Evolutionary conservation across 768 basidiomycete species (phyloP), one percentile per base, ranked within the genome.

Genomic region (Mycena indigotica): DNA sequence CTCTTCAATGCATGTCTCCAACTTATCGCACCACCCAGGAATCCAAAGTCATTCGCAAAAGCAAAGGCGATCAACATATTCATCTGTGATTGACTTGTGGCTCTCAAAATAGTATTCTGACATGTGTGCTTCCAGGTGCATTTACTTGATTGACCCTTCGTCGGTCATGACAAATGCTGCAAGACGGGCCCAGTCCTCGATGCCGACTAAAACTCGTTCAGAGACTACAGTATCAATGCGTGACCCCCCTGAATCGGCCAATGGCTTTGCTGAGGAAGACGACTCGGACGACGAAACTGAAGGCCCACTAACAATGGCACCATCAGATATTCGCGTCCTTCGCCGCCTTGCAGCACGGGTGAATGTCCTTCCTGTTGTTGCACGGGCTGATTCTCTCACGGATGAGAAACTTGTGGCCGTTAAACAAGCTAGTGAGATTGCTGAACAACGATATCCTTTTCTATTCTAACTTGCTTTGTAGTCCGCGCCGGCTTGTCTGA

Each of bases 51-150:
- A 77, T 93, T 51, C 84, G 92, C 62, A 84, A 91, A 70, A 91
- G 84, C 74, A 92, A 88, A 75, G 91, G 90, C 49, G 92, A 95
- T 73, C 89, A 91, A 65, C 93, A 94, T 65, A 87, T 95, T 65
- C 92, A 95, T 73, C 73, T 93, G 91, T 93, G 70, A 72, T 90
- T 72, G 23, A 6, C 61, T 55, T 23, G 50, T 57, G 44, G 49
- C 19, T 50, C 53, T 25, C 32, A 53, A 15, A 19, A 41, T 24
- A 45, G 35, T 39, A 48, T 56, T 61, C 62, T 60, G 39, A 53
- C 24, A 58, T 38, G 38, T 52, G 13, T 52, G n/a, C n/a, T 28
- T 19, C 8, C 57, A 92, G 91, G 45, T 91, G 88, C 69, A 89
- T 94, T 58, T 93, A 94, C 72, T 81, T 93, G 83, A 80, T 93